Evolutionary conservation across 371 early-diverging fungal species (phyloP).

Genomic region (Rhizopus stolonifer): DNA sequence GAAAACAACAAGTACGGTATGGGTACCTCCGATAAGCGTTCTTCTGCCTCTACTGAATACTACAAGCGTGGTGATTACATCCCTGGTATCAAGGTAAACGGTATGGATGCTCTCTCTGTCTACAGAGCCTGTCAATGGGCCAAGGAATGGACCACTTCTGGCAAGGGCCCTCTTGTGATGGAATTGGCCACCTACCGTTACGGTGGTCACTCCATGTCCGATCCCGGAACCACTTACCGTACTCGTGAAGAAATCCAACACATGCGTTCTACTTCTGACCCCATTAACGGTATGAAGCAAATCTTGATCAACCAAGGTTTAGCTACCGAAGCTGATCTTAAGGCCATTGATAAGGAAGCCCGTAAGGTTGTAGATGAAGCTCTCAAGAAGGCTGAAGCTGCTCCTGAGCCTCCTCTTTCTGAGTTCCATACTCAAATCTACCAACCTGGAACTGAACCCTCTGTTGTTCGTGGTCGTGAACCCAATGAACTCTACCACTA

Average conservation of each 20-base stretch:
- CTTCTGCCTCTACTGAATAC: conserved; percentile 93
- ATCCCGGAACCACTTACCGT: conserved; percentile 98
- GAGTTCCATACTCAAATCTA: conserved; percentile 88
- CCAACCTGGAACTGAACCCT: conserved; percentile 71
- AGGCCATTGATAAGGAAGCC: conserved; percentile 91
- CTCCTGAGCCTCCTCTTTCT: conserved; percentile 73
- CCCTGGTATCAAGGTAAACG: conserved; percentile 92
- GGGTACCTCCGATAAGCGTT: conserved; percentile 94
- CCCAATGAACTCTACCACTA: conserved; percentile 70
- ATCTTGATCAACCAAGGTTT: conserved; percentile 70
- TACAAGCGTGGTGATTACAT: conserved; percentile 96
- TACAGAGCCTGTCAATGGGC: conserved; percentile 83
- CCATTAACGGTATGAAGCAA: conserved; percentile 89
- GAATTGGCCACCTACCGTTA: conserved; percentile 98
- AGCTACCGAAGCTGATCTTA: conserved; percentile 85
- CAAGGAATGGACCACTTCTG: conserved; percentile 79
- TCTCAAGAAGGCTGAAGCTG: conserved; percentile 80
- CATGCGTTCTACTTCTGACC: conserved; percentile 92
- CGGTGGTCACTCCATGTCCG: conserved; percentile 99
- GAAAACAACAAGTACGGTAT: conserved; percentile 99
- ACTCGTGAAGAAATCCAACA: conserved; percentile 97
- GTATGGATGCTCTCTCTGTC: conserved; percentile 95
- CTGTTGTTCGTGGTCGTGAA: conserved; percentile 78
- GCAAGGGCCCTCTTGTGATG: conserved; percentile 95
- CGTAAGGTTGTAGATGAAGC: conserved; percentile 85